phyloP scores from a whole-genome alignment of 352 stramenopile species.

The Blastocystis sp. region DNA sequence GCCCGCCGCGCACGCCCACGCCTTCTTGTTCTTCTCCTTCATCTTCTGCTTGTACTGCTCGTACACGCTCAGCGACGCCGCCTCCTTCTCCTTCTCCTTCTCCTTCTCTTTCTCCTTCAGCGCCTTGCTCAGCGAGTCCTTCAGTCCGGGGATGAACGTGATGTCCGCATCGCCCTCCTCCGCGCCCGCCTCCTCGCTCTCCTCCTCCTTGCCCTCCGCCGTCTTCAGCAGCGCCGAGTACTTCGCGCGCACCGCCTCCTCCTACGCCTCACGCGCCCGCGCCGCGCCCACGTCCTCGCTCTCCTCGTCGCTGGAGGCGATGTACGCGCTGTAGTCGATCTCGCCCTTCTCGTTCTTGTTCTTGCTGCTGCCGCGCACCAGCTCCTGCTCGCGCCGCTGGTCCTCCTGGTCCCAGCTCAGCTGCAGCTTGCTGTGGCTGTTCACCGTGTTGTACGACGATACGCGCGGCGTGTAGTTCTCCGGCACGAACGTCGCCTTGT shows the following conservation, averaged over 20 bases:
- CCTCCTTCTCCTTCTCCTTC: constrained; percentile 19
- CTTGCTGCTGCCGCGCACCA: constrained; percentile 23
- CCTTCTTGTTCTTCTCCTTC: constrained; percentile 59
- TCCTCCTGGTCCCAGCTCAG: constrained; percentile 56
- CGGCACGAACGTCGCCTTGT: constrained; percentile 52
- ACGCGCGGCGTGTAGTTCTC: constrained; percentile 53
- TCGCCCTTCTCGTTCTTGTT: constrained; percentile 69
- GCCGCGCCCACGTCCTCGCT: too few relatives aligned
- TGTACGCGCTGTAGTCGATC: constrained; percentile 43
- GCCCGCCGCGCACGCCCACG: not conserved
- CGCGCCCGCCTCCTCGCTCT: constrained; percentile 14
- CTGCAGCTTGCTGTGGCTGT: constrained; percentile 48
- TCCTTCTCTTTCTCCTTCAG: not conserved
- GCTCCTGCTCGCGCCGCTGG: constrained; percentile 13
- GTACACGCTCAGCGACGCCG: constrained; percentile 37
- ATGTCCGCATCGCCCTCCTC: constrained; percentile 56
- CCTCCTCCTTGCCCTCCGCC: constrained; percentile 30
- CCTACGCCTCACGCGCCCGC: not conserved
- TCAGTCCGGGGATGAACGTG: constrained; percentile 63
- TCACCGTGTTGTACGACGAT: constrained; percentile 46
- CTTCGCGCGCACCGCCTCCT: constrained; percentile 18
- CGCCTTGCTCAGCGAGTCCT: constrained; percentile 24
- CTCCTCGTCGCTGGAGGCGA: too few relatives aligned
- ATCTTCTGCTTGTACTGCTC: constrained; percentile 50
- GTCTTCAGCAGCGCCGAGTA: constrained; percentile 20